phyloP scores from a whole-genome alignment of 164 flowering plant genomes.

The Houttuynia cordata region DNA sequence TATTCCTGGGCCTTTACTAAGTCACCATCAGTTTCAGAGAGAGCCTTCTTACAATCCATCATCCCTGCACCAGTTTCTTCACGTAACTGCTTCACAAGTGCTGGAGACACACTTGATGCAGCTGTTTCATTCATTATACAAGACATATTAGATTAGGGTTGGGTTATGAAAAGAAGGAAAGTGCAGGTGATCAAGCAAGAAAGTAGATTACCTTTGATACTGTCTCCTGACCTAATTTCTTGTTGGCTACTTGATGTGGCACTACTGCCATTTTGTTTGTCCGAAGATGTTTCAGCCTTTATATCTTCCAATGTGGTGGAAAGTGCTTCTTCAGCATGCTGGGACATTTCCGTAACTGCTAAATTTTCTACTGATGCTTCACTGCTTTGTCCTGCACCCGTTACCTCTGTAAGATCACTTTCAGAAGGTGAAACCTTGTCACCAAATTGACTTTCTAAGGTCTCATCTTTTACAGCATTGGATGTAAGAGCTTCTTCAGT shows the following conservation, averaged over 20 bases:
- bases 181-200: neutral
- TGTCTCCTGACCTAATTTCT: conserved; percentile 17
- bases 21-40: conserved; percentile 82
- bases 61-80: conserved; percentile 99
- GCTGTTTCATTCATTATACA: conserved; percentile 6
- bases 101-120: conserved; percentile 70
- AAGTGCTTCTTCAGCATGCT: conserved; percentile 7
- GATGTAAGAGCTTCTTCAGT: conserved; percentile 15
- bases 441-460: conserved; percentile 9
- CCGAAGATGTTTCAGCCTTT: conserved; percentile 4
- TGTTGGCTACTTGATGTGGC: conserved; percentile 18
- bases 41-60: conserved; percentile 99
- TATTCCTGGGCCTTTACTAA: conserved; percentile 80
- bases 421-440: conserved; percentile 16
- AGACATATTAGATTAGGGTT: neutral
- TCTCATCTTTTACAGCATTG: conserved; percentile 12
- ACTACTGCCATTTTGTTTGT: conserved; percentile 22
- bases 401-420: conserved; percentile 13
- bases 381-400: conserved; percentile 12
- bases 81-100: conserved; percentile 88
- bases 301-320: conserved; percentile 15
- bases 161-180: neutral
- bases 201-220: conserved; percentile 37
- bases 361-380: conserved; percentile 7
- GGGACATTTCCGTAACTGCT: conserved; percentile 4